A percentile compares a stretch with the other conserved stretches of the same genome.
Conservation (phyloP, 225 moss, liverwort and hornwort species). For the Bryum argenteum region DNA sequence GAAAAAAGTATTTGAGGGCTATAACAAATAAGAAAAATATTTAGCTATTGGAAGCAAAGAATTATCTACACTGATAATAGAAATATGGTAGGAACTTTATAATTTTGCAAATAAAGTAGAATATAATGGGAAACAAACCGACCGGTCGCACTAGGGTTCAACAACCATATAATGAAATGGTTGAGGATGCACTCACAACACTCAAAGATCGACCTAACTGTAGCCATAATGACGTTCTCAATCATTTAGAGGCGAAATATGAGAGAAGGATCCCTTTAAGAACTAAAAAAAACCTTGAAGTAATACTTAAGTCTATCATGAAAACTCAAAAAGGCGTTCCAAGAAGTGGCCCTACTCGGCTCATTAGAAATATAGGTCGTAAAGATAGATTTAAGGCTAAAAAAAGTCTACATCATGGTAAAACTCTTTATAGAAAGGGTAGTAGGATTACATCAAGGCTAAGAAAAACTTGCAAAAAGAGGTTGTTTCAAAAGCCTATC, state of each 20-base stretch:
- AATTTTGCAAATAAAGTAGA: constrained; percentile 14
- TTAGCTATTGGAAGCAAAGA: neutral
- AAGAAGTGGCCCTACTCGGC: neutral
- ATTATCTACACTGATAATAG: neutral
- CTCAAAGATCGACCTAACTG: constrained; percentile 41
- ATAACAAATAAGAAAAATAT: neutral
- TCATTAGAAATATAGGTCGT: neutral
- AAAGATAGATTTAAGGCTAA: constrained; percentile 23
- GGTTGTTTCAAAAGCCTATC: constrained; percentile 3
- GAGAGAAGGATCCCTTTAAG: constrained; percentile 27
- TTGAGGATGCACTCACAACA: constrained; percentile 41
- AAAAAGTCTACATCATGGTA: constrained; percentile 8
- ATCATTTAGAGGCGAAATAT: constrained; percentile 42
- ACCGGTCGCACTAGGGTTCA: constrained; percentile 2
- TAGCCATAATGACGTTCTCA: constrained; percentile 42
- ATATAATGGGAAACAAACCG: constrained; percentile 49
- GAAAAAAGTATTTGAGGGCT: neutral
- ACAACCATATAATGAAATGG: constrained; percentile 38
- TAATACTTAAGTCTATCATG: constrained; percentile 26
- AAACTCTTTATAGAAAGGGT: neutral
- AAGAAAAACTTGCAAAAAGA: constrained; percentile 12
- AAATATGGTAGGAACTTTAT: constrained; percentile 10
- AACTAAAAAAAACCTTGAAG: constrained; percentile 28
- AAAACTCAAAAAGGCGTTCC: constrained; percentile 12
- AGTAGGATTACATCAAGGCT: neutral